phyloP scores from a whole-genome alignment of 352 stramenopile genomes.

The Globisporangium ultimum region DNA sequence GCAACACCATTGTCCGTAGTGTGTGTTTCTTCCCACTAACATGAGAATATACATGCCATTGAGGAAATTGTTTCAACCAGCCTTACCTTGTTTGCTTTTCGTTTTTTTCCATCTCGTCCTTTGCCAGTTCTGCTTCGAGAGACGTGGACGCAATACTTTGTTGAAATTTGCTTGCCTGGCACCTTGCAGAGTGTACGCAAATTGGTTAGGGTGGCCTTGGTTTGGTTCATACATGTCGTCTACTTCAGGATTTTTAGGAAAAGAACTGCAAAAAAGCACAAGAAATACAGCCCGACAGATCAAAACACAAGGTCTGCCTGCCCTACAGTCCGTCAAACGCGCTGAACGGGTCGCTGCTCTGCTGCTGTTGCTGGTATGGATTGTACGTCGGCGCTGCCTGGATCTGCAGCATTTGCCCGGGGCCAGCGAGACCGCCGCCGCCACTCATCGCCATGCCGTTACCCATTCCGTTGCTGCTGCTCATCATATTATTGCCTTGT shows the following conservation, averaged over 20 bases:
- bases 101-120: neutral
- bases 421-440: constrained; percentile 43
- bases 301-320: too few species aligned
- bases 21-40: neutral
- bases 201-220: too few species aligned
- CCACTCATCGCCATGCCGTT: constrained; percentile 15
- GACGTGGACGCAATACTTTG: too few species aligned
- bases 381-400: constrained; percentile 48
- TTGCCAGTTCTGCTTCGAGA: too few species aligned
- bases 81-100: neutral
- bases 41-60: too few species aligned
- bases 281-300: neutral
- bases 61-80: too few species aligned
- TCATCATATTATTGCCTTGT: constrained; percentile 8
- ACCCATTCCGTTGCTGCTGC: constrained; percentile 18
- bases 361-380: constrained; percentile 47
- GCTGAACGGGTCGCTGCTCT: constrained; percentile 66
- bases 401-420: constrained; percentile 67
- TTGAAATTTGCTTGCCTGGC: too few species aligned
- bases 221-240: too few species aligned
- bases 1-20: neutral
- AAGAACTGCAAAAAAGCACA: neutral
- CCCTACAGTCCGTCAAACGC: constrained; percentile 73
- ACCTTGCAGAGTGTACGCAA: too few species aligned
- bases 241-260: too few species aligned